These are phyloP conservation scores for Cardamine occulta DNA, from an alignment of 345 rosid genomes.

Conservation along the genomic window DNA sequence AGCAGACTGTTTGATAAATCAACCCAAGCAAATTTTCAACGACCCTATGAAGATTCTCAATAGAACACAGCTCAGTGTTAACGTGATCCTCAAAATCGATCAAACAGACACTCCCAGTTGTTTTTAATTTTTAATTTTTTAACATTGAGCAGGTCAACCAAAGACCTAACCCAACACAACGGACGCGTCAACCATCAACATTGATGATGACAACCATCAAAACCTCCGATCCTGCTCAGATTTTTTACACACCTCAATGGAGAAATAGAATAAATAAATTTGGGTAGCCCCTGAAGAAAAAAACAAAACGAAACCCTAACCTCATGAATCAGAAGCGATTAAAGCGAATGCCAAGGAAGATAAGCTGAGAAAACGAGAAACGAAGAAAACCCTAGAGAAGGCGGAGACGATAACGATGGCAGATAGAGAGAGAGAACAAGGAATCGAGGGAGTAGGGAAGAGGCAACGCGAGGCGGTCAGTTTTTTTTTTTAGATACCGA, in stretches of 20 bases:
- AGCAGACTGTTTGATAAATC: slow-evolving; percentile 35
- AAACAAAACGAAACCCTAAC: slow-evolving; percentile 42
- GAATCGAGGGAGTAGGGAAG: slow-evolving; percentile 32
- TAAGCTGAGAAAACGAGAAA: slow-evolving; percentile 13
- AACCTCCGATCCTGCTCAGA: slow-evolving; percentile 16
- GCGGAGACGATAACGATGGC: slow-evolving; percentile 38
- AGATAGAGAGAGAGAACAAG: slow-evolving; percentile 18
- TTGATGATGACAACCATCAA: slow-evolving; percentile 37
- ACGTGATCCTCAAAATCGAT: slow-evolving; percentile 33
- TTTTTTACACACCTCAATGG: slow-evolving; percentile 6
- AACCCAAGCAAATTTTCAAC: slow-evolving; percentile 27
- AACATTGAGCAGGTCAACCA: slow-evolving; percentile 23
- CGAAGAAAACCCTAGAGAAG: slow-evolving; percentile 37
- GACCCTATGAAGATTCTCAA: slow-evolving; percentile 31
- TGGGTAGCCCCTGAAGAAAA: background rate
- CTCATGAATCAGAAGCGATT: slow-evolving; percentile 41
- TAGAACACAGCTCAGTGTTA: slow-evolving; percentile 42
- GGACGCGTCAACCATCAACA: slow-evolving; percentile 44
- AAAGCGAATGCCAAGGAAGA: slow-evolving; percentile 34
- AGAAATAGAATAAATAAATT: background rate
- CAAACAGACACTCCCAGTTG: background rate
- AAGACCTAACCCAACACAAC: slow-evolving; percentile 37
- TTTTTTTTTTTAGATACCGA: slow-evolving; percentile 28
- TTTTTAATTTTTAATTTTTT: too few relatives aligned
- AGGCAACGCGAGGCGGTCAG: slow-evolving; percentile 41